These are phyloP conservation scores for Penstemon newberryi DNA, from an alignment of 257 asterid species.

Conservation along the genomic window DNA sequence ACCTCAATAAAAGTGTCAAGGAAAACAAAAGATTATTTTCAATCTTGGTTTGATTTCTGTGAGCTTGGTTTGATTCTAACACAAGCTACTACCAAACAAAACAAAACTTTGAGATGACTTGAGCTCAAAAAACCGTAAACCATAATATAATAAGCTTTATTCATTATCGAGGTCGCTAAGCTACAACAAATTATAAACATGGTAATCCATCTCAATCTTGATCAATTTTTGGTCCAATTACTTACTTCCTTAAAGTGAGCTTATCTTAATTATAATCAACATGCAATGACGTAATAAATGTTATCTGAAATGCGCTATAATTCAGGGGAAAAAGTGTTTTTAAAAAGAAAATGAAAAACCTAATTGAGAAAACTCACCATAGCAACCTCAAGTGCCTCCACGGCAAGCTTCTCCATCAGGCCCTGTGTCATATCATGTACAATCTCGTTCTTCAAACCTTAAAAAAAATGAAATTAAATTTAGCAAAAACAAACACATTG, in stretches of 20 bases:
- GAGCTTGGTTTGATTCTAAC: neutral
- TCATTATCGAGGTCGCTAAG: neutral
- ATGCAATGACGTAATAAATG: neutral
- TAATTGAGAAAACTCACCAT: constrained; percentile 56
- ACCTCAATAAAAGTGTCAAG: neutral
- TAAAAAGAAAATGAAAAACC: neutral
- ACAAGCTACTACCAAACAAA: too few relatives aligned
- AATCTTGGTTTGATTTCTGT: neutral
- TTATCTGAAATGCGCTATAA: too few relatives aligned
- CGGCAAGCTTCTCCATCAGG: constrained; percentile 84
- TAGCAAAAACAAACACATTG: neutral
- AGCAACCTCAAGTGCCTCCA: constrained; percentile 80
- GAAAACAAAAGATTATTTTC: neutral
- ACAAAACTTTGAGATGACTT: neutral
- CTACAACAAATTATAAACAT: neutral
- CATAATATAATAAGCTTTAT: too few relatives aligned
- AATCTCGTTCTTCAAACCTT: constrained; percentile 55
- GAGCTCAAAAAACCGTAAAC: neutral
- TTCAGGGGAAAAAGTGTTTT: too few relatives aligned
- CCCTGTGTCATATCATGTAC: constrained; percentile 62
- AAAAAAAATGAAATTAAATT: neutral
- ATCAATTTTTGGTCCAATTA: neutral
- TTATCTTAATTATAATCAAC: neutral
- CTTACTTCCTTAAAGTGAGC: neutral
- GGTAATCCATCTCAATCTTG: neutral